Percentiles rank a stretch among this genome's conserved stretches.
Evolutionary conservation across 495 filamentous ascomycete genomes (phyloP).

Genomic region (Astrothelium macrocarpum): DNA sequence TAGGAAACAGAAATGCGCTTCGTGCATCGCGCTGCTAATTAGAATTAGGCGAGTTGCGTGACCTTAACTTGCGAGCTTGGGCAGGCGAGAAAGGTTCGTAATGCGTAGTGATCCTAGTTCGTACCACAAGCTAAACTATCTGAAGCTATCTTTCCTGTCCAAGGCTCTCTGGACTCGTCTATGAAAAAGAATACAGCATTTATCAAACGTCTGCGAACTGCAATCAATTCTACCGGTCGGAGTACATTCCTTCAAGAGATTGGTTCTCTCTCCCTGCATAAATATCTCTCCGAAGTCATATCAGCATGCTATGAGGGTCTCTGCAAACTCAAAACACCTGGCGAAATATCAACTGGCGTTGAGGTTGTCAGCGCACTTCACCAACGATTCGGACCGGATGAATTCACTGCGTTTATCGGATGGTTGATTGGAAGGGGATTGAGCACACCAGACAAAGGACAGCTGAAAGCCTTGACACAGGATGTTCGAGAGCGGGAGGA

Average conservation of each 20-base stretch:
- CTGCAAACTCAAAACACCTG: slow-evolving; percentile 78
- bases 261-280: slow-evolving; percentile 84
- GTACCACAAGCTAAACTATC: slow-evolving; percentile 12
- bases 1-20: slow-evolving; percentile 32
- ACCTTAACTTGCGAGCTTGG: slow-evolving; percentile 81
- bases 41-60: slow-evolving; percentile 70
- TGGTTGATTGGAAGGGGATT: slow-evolving; percentile 90
- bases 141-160: slow-evolving; percentile 70
- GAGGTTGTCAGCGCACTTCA: slow-evolving; percentile 92
- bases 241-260: slow-evolving; percentile 85
- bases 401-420: slow-evolving; percentile 85
- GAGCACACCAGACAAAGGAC: slow-evolving; percentile 80
- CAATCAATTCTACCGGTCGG: slow-evolving; percentile 66
- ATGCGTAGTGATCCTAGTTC: slow-evolving; percentile 18
- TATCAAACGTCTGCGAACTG: slow-evolving; percentile 91
- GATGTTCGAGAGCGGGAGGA: slow-evolving; percentile 92
- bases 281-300: slow-evolving; percentile 95
- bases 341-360: slow-evolving; percentile 82
- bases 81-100: slow-evolving; percentile 65
- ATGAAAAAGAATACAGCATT: slow-evolving; percentile 99
- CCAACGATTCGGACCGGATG: slow-evolving; percentile 82
- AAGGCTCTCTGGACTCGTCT: slow-evolving; percentile 80
- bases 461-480: slow-evolving; percentile 65
- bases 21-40: slow-evolving; percentile 21
- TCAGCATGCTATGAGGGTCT: slow-evolving; percentile 97